These are phyloP conservation scores for Trichopus zeylanicus DNA, from an alignment of 116 monocot genomes.

Conservation along the genomic window DNA sequence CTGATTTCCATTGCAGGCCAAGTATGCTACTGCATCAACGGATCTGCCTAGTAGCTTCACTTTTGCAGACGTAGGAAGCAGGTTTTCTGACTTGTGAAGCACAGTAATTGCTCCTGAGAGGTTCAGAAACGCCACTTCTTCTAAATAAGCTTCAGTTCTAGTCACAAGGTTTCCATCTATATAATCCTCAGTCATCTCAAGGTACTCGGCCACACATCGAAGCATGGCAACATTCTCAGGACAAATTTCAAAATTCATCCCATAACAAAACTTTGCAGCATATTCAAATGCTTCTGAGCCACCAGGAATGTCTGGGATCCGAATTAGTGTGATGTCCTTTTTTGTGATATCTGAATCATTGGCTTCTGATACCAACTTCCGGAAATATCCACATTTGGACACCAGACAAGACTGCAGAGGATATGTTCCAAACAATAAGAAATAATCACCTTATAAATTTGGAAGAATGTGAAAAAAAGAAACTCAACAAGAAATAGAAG, in stretches of 20 bases:
- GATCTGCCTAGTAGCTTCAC: constrained; percentile 60
- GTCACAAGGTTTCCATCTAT: constrained; percentile 44
- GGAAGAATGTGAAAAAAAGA: too few relatives aligned
- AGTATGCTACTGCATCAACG: constrained; percentile 56
- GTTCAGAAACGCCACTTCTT: constrained; percentile 45
- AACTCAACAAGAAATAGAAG: too few relatives aligned
- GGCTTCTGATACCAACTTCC: constrained; percentile 30
- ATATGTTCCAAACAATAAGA: constrained; percentile 1
- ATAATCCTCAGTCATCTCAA: constrained; percentile 83
- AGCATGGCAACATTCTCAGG: constrained; percentile 57
- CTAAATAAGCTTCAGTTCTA: constrained; percentile 44
- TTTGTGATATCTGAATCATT: constrained; percentile 14
- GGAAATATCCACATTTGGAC: constrained; percentile 67
- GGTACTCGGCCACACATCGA: constrained; percentile 65
- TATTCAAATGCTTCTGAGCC: constrained; percentile 67
- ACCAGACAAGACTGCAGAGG: constrained; percentile 50
- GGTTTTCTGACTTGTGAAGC: constrained; percentile 50
- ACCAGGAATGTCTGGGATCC: constrained; percentile 61
- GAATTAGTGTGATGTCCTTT: constrained; percentile 18
- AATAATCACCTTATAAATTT: too few relatives aligned
- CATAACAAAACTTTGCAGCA: constrained; percentile 64
- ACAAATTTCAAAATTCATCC: constrained; percentile 46
- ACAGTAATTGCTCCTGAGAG: constrained; percentile 51
- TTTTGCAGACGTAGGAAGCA: constrained; percentile 57
- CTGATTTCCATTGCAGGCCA: constrained; percentile 40